A percentile compares a stretch with the other conserved stretches of the same genome.
phyloP scores from a whole-genome alignment of 2,329 filamentous ascomycete species.

The Ceratocystis alfenasii region DNA sequence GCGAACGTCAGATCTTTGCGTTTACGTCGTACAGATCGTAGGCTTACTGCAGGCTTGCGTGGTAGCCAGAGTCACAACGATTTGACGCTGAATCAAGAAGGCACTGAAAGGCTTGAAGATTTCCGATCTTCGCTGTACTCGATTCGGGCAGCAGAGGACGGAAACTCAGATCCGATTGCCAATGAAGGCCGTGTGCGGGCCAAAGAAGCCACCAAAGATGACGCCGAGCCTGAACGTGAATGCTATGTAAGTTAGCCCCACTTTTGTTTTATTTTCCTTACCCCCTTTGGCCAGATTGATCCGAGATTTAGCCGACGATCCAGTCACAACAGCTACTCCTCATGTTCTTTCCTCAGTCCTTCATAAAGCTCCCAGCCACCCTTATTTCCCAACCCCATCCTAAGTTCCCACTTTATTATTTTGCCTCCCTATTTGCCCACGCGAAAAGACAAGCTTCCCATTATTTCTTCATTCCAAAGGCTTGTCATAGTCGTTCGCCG shows the following conservation, averaged over 20 bases:
- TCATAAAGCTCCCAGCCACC: constrained; percentile 15
- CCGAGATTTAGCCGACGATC: background rate
- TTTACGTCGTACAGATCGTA: constrained; percentile 55
- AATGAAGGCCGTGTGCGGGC: constrained; percentile 78
- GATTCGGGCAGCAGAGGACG: background rate
- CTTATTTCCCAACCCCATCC: background rate
- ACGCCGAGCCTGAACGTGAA: background rate
- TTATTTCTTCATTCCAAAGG: constrained; percentile 13
- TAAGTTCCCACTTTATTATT: background rate
- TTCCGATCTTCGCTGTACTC: background rate
- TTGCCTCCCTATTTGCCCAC: constrained; percentile 13
- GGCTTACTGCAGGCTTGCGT: constrained; percentile 64
- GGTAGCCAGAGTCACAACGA: constrained; percentile 14
- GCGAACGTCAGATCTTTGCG: constrained; percentile 48
- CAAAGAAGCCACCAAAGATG: constrained; percentile 38
- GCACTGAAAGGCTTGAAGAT: background rate
- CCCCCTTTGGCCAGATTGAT: background rate
- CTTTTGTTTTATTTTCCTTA: background rate
- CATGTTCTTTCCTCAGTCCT: background rate
- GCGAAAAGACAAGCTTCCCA: background rate
- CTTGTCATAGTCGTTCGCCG: constrained; percentile 1
- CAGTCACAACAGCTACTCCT: constrained; percentile 1
- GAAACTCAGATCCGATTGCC: constrained; percentile 31
- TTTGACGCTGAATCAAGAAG: background rate
- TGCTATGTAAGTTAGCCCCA: constrained; percentile 18